Evolutionary conservation across 2,329 filamentous ascomycete genomes (phyloP).

Genomic region (Talaromyces albobiverticillius): DNA sequence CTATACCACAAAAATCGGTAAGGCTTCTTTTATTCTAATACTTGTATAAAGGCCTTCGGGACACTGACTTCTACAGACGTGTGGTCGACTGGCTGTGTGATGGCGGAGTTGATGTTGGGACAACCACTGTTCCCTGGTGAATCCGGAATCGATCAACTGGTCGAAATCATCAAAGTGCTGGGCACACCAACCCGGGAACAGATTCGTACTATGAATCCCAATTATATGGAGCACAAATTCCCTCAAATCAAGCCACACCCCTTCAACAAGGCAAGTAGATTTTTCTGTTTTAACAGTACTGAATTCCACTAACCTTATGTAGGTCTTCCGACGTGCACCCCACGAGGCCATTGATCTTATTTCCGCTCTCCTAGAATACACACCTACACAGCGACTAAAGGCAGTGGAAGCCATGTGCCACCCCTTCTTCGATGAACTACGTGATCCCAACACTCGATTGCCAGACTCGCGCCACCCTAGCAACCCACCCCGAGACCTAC

Average conservation of each 20-base stretch:
- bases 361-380: slow-evolving; percentile 91
- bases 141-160: slow-evolving; percentile 95
- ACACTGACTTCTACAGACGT: slow-evolving; percentile 63
- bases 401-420: slow-evolving; percentile 97
- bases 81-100: slow-evolving; percentile 98
- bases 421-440: slow-evolving; percentile 95
- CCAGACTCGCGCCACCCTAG: slow-evolving; percentile 91
- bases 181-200: slow-evolving; percentile 96
- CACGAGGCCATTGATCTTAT: slow-evolving; percentile 92
- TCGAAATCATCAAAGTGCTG: slow-evolving; percentile 98
- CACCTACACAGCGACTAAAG: slow-evolving; percentile 88
- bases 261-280: slow-evolving; percentile 73
- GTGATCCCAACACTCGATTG: slow-evolving; percentile 84
- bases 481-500: slow-evolving; percentile 75
- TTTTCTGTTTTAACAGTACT: background rate
- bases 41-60: background rate
- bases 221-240: slow-evolving; percentile 99
- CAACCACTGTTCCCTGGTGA: slow-evolving; percentile 97
- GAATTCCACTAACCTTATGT: background rate
- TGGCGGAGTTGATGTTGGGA: slow-evolving; percentile 98
- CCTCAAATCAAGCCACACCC: slow-evolving; percentile 99
- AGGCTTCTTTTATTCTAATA: background rate
- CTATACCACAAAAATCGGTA: slow-evolving; percentile 99
- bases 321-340: slow-evolving; percentile 96
- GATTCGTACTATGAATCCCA: slow-evolving; percentile 99